These are phyloP conservation scores for Escovopsis sp. DNA, from an alignment of 2,329 filamentous ascomycete species.

Conservation along the genomic window DNA sequence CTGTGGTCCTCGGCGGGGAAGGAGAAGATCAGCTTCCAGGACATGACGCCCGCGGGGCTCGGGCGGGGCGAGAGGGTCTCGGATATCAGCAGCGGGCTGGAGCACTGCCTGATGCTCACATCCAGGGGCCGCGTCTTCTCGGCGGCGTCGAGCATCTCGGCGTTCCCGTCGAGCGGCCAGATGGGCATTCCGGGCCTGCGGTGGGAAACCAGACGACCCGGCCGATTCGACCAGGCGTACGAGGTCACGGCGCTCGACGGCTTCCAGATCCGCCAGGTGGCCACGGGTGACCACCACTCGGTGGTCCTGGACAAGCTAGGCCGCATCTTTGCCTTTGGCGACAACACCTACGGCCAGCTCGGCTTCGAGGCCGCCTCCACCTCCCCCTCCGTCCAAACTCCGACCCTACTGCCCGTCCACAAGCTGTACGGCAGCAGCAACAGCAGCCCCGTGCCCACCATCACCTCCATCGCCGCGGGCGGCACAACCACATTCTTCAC, in stretches of 20 bases:
- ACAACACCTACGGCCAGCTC: constrained; percentile 82
- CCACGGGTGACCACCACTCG: constrained; percentile 77
- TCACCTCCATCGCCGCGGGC: constrained; percentile 70
- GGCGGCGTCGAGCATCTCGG: constrained; percentile 62
- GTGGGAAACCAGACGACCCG: constrained; percentile 62
- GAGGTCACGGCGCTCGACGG: constrained; percentile 59
- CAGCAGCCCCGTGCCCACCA: constrained; percentile 45
- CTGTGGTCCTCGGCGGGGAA: constrained; percentile 40
- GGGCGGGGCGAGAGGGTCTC: constrained; percentile 56
- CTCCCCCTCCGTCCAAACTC: constrained; percentile 48
- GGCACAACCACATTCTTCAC: constrained; percentile 79
- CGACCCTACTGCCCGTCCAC: constrained; percentile 53
- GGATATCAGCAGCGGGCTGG: constrained; percentile 61
- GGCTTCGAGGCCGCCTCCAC: constrained; percentile 59
- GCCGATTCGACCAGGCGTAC: constrained; percentile 68
- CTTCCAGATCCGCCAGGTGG: constrained; percentile 58
- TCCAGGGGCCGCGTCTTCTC: constrained; percentile 76
- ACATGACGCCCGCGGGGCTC: constrained; percentile 49
- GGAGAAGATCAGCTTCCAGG: constrained; percentile 51
- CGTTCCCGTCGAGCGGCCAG: constrained; percentile 72
- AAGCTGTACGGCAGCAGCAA: constrained; percentile 56
- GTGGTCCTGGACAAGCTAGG: constrained; percentile 62
- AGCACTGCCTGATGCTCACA: constrained; percentile 78
- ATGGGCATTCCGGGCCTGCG: constrained; percentile 71
- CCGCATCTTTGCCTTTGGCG: constrained; percentile 72